Evolutionary conservation across 2,329 filamentous ascomycete genomes (phyloP).

Genomic region (Fusarium sterilihyphosum): DNA sequence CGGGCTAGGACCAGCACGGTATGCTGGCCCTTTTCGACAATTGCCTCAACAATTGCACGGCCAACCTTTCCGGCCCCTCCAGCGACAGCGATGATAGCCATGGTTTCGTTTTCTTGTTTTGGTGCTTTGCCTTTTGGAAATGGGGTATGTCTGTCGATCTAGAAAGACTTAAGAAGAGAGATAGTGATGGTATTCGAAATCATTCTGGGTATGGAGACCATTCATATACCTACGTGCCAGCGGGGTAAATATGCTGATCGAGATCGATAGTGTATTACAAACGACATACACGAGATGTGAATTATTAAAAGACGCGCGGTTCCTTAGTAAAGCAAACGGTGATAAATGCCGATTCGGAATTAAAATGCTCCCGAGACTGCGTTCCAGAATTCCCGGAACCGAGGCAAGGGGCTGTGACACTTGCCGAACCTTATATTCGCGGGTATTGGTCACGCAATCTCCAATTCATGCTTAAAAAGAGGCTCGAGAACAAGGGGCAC

Average conservation of each 20-base stretch:
- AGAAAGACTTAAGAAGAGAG: fast-evolving
- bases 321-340: too few relatives aligned
- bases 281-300: too few relatives aligned
- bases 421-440: too few relatives aligned
- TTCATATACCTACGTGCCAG: background rate
- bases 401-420: too few relatives aligned
- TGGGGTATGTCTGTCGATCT: too few relatives aligned
- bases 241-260: background rate
- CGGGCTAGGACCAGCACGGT: background rate
- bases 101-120: background rate
- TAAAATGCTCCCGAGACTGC: background rate
- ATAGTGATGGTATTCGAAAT: too few relatives aligned
- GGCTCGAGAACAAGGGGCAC: fast-evolving
- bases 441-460: too few relatives aligned
- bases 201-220: too few relatives aligned
- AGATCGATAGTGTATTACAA: background rate
- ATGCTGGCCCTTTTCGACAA: background rate
- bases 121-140: background rate
- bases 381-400: too few relatives aligned
- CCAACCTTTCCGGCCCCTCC: background rate
- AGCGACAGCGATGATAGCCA: background rate
- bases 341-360: background rate
- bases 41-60: background rate
- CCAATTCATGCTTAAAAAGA: too few relatives aligned
- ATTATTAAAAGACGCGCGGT: background rate